Conservation (phyloP, 495 filamentous ascomycete genomes). For the Neurospora sp. region DNA sequence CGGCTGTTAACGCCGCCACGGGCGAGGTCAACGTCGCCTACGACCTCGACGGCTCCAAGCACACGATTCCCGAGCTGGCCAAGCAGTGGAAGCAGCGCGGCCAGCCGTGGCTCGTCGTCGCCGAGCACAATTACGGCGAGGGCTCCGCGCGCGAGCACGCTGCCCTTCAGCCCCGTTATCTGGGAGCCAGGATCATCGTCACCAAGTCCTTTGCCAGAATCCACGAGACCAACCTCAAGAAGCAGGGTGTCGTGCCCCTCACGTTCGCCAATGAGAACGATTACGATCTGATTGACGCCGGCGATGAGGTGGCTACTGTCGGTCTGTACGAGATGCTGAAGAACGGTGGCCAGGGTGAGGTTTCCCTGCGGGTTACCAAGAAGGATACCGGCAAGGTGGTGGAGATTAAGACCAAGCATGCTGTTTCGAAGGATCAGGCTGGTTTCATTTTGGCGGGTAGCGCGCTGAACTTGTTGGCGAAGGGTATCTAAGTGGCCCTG, state of each 20-base stretch:
- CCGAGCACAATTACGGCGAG: constrained; percentile 97
- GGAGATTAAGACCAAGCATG: constrained; percentile 58
- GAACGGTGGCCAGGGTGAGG: constrained; percentile 70
- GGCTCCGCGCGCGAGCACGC: constrained; percentile 92
- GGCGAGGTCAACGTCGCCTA: constrained; percentile 87
- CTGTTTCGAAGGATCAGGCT: constrained; percentile 78
- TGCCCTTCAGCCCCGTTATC: constrained; percentile 88
- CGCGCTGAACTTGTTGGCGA: constrained; percentile 78
- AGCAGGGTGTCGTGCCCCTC: constrained; percentile 92
- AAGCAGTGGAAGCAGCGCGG: constrained; percentile 65
- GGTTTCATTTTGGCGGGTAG: constrained; percentile 87
- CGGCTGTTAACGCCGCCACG: constrained; percentile 83
- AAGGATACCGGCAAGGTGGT: constrained; percentile 49
- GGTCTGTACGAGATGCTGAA: constrained; percentile 74
- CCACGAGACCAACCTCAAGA: constrained; percentile 98
- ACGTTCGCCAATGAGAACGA: constrained; percentile 81
- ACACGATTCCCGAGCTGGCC: constrained; percentile 76
- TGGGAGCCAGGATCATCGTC: constrained; percentile 80
- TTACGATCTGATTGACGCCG: constrained; percentile 71
- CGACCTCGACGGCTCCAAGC: constrained; percentile 58
- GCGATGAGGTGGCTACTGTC: constrained; percentile 70
- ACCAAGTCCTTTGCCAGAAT: constrained; percentile 91
- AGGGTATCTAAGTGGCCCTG: constrained; percentile 16
- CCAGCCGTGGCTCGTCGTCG: constrained; percentile 80
- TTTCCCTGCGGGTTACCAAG: constrained; percentile 55